Evolutionary conservation across 345 rosid genomes (phyloP), one percentile per base, ranked within the genome.

Genomic region (Trapa bicornis): DNA sequence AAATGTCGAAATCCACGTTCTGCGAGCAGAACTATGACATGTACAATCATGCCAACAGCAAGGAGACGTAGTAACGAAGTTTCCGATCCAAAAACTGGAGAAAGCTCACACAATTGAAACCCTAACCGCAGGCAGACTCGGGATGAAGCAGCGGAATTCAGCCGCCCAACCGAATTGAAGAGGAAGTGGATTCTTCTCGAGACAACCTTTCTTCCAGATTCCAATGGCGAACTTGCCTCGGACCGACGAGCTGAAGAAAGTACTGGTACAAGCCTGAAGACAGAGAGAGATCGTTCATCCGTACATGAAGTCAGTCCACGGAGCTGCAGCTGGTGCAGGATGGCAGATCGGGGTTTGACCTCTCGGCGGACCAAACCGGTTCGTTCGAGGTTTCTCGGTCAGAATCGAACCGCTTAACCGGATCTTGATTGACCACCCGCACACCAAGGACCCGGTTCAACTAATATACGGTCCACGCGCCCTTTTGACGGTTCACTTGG

Each of bases 101-200:
- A 64, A 39, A 64, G 33, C 39, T 43, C 12, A 64, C 22, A 13
- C 42, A 39, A 37, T 37, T 3, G 66, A 64, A 64, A 64, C 66
- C 66, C 66, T 64, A 64, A 64, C 47, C 48, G 47, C 47, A 37
- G 47, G 47, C 29, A 37, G 29, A 11, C 41, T 38, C n/a, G 65
- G 42, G 22, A 36, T 38, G n/a, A 9, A 39, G 41, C 4, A 22
- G 66, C 42, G n/a, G 3, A 43, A 16, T 39, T 64, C 32, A n/a
- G 33, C 47, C 12, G 47, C 7, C 33, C 33, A 15, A 38, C 6
- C 47, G 29, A 65, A 65, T 33, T 47, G 37, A 32, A 33, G 10
- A 33, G 68, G 43, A 47, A 22, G 60, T 14, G n/a, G n/a, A 50
- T 14, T 10, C 4, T 54, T 54, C 60, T 54, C 33, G 35, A 7